Base-by-base conservation (phyloP, 257 asterid species). In the Solanum tarapatanum region DNA sequence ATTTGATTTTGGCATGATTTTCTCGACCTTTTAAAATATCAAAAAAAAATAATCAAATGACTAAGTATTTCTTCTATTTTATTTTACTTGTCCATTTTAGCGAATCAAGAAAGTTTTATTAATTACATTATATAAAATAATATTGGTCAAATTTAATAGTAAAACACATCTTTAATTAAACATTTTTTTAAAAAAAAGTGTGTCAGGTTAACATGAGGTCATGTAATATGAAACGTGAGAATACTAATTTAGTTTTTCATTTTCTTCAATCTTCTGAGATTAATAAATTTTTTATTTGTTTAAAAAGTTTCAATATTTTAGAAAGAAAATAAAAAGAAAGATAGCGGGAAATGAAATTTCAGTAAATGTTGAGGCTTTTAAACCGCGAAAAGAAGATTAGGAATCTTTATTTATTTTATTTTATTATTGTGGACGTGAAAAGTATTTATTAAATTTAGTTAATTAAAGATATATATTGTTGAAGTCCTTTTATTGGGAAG, bases 351-450 rank as follows among this genome's bases (percentile, higher is more conserved):
- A 41, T 77, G 84, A 24, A n/a, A 17, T 43, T 14, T 16, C 62
- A 41, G 24, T 24, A 77, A 77, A 77, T 36, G 8, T 11, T 2
- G 83, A 76, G 13, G 3, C 7, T 12, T 76, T 76, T 39, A 79
- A 43, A 13, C 84, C 64, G 68, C 39, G 24, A 80, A 80, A 79
- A 45, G 30, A 28, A 51, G n/a, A 39, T 77, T 39, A 77, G 84
- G 62, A 77, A 77, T 77, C 84, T 77, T 77, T 76, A 48, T 13
- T 14, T 48, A 45, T 45, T 41, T 41, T 41, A 41, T 41, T 41
- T 45, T 55, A 26, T 2, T 89, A 86, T 86, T 19, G 85, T 84
- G 92, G 90, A 90, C 88, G 89, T 87, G 85, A 90, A 79, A 74
- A 39, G 77, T 66, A 88, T 26, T 80, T 80, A 45, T 45, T 30